phyloP scores from a whole-genome alignment of 495 filamentous ascomycete genomes.

The Penicillium canescens region DNA sequence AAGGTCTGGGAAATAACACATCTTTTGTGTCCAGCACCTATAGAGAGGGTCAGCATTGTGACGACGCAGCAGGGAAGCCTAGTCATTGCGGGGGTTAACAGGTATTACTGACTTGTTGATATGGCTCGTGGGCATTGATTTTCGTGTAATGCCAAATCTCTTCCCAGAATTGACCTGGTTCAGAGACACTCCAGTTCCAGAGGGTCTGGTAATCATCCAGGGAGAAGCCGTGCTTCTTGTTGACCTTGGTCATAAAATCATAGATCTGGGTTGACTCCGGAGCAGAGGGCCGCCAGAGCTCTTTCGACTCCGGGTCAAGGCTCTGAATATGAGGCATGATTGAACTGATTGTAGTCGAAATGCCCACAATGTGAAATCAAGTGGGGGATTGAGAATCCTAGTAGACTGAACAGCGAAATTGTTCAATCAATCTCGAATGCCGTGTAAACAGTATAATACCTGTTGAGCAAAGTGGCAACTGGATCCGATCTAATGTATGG shows the following conservation, averaged over 20 bases:
- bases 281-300: slow-evolving; percentile 73
- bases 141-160: slow-evolving; percentile 82
- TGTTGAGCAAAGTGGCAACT: background rate
- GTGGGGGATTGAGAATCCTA: too few species aligned
- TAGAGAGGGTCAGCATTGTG: slow-evolving; percentile 5
- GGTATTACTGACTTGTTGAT: slow-evolving; percentile 52
- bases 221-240: slow-evolving; percentile 61
- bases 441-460: background rate
- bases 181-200: slow-evolving; percentile 79
- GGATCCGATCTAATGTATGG: slow-evolving; percentile 1
- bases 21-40: slow-evolving; percentile 69
- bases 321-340: slow-evolving; percentile 28
- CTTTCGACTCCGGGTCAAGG: slow-evolving; percentile 26
- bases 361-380: too few species aligned
- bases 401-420: background rate
- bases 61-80: background rate
- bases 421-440: background rate
- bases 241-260: slow-evolving; percentile 67
- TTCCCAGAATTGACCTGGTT: slow-evolving; percentile 78
- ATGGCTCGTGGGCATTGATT: slow-evolving; percentile 66
- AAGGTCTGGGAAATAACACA: slow-evolving; percentile 79
- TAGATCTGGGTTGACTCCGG: slow-evolving; percentile 68
- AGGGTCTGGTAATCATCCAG: slow-evolving; percentile 68
- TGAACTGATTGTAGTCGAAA: background rate
- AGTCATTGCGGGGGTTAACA: background rate